Conservation (phyloP, 2,329 filamentous ascomycete species). For the Aspergillus novoparasiticus region DNA sequence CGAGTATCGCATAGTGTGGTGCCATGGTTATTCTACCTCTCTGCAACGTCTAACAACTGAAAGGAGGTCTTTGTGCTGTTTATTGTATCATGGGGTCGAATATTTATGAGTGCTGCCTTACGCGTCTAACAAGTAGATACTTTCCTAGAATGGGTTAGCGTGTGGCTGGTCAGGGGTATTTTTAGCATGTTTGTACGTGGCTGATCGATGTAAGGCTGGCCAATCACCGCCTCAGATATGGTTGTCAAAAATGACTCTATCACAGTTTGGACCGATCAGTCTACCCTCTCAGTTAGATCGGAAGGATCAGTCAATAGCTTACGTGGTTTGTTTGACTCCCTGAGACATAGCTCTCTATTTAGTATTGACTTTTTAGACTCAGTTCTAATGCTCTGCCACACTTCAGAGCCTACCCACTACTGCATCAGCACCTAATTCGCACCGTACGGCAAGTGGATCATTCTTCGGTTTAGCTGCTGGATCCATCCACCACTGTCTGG, state of each 20-base stretch:
- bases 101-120: constrained; percentile 16
- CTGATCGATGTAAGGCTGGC: constrained; percentile 3
- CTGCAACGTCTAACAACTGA: neutral
- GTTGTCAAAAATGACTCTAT: neutral
- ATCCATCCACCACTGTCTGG: constrained; percentile 36
- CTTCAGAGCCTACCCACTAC: constrained; percentile 29
- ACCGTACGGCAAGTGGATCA: constrained; percentile 34
- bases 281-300: neutral
- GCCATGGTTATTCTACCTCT: constrained; percentile 26
- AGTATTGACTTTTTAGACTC: neutral
- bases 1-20: constrained; percentile 28
- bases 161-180: constrained; percentile 23
- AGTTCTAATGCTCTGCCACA: constrained; percentile 23
- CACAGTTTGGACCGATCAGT: neutral
- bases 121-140: constrained; percentile 24
- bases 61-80: neutral
- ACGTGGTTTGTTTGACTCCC: neutral
- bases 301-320: neutral
- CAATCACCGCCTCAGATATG: neutral
- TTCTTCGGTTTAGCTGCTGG: constrained; percentile 27
- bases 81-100: constrained; percentile 5
- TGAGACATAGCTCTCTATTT: neutral
- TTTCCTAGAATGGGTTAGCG: constrained; percentile 18
- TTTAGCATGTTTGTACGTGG: constrained; percentile 21
- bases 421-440: constrained; percentile 33